Base-by-base conservation (phyloP, 169 alveolate species). In the Cryptosporidium muris region DNA sequence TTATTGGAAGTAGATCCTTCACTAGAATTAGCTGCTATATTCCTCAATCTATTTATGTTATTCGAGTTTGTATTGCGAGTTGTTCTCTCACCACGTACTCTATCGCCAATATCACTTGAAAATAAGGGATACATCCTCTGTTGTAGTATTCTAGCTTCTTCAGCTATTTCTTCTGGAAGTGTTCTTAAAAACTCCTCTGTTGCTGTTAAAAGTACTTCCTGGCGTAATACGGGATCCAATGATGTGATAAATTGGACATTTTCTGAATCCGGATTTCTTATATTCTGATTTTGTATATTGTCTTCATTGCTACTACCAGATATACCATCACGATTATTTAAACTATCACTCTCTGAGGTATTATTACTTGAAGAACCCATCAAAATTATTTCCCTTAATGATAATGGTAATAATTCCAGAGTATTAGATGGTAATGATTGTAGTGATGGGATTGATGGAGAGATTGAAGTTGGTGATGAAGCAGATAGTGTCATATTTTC, bases 151-250 rank as follows among this genome's bases (percentile, higher is more conserved):
- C 90, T 67, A 1, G 95, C 95, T 52, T 92, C 95, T 1, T 88
- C 91, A 40, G 81, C 88, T 47, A 89, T 65, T 53, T 92, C 95
- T 12, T 89, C 42, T 16, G 95, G 94, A 47, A 92, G 88, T 5
- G 90, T 88, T 51, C 81, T 64, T 12, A 92, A 64, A 51, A 92
- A 68, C 45, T 89, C 91, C 48, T 88, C 91, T 52, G 90, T 89
- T 2, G 94, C 94, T 0, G 94, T 89, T 6, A 92, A 65, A 25
- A 92, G 91, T 47, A 91, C 93, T 65, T 92, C 95, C 52, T 92
- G 90, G 45, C 95, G 65, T 49, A 92, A 53, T 36, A 89, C 89
- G 2, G 95, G 95, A 34, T 92, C 92, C 25, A 92, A 88, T 6
- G 94, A 82, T 7, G 95, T 92, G 11, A 92, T 80, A 81, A 92